Conservation (phyloP, 768 basidiomycete species). For the Pisolithus microcarpus region DNA sequence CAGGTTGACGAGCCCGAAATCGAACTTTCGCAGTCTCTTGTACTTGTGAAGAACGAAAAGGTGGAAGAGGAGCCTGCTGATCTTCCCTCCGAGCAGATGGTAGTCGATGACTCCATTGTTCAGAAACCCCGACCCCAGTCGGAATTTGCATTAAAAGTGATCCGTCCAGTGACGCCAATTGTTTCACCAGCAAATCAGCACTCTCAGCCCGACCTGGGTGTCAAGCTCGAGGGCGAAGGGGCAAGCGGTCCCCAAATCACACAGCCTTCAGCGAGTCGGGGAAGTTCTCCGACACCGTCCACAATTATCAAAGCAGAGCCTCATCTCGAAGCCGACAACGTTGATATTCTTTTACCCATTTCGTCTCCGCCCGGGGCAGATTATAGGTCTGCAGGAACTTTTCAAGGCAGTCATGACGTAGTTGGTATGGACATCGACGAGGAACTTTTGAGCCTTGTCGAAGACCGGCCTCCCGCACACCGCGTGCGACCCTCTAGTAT, state of each 20-base stretch:
- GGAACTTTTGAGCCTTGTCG: slow-evolving; percentile 64
- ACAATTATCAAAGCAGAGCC: not conserved
- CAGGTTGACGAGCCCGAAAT: no score
- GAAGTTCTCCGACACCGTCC: not conserved
- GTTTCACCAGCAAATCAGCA: not conserved
- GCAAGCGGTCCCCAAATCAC: slow-evolving; percentile 6
- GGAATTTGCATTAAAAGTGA: not conserved
- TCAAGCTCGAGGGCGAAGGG: slow-evolving; percentile 3
- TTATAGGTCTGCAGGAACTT: not conserved
- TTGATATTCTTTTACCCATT: slow-evolving; percentile 2
- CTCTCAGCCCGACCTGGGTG: slow-evolving; percentile 2
- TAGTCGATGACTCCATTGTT: not conserved
- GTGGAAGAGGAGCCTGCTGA: not conserved
- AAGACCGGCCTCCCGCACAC: slow-evolving; percentile 33
- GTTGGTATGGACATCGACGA: slow-evolving; percentile 32
- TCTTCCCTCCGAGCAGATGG: not conserved
- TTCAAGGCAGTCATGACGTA: slow-evolving; percentile 3
- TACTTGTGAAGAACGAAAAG: not conserved
- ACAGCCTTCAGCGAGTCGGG: slow-evolving; percentile 1
- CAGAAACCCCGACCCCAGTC: not conserved
- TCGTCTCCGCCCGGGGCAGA: slow-evolving; percentile 6
- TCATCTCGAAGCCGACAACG: not conserved
- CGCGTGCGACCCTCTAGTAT: not conserved
- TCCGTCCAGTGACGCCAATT: not conserved
- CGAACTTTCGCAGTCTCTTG: not conserved